These are phyloP conservation scores for Liquidambar formosana DNA, from an alignment of 164 flowering plant genomes.

Conservation along the genomic window DNA sequence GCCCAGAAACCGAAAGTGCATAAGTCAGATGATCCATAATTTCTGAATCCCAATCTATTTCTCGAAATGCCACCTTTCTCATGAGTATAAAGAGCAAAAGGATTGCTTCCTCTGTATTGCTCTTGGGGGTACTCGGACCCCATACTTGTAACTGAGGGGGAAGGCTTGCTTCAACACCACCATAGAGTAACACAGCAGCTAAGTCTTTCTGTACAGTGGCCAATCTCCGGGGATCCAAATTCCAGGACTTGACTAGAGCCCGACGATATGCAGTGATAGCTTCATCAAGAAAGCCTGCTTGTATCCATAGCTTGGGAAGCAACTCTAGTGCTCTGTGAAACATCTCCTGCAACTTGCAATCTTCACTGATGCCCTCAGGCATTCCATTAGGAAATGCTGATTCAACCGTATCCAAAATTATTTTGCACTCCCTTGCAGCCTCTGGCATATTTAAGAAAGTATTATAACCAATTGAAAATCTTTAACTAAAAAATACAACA, in stretches of 20 bases:
- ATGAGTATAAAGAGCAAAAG: conserved; percentile 70
- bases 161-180: conserved; percentile 70
- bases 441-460: conserved; percentile 37
- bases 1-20: conserved; percentile 67
- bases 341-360: conserved; percentile 84
- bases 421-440: conserved; percentile 83
- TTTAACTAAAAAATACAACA: neutral
- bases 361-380: conserved; percentile 52
- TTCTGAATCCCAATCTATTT: conserved; percentile 83
- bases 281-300: conserved; percentile 72
- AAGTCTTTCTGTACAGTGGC: conserved; percentile 76
- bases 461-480: conserved; percentile 9
- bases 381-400: conserved; percentile 80
- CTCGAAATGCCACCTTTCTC: conserved; percentile 51
- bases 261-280: conserved; percentile 79
- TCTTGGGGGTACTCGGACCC: conserved; percentile 47
- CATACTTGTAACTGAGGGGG: conserved; percentile 47
- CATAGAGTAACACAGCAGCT: conserved; percentile 65
- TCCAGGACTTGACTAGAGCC: conserved; percentile 85
- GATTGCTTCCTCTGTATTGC: conserved; percentile 76
- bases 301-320: conserved; percentile 78
- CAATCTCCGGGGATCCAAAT: conserved; percentile 59
- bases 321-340: conserved; percentile 83
- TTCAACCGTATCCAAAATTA: conserved; percentile 79
- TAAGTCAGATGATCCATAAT: conserved; percentile 76